These are phyloP conservation scores for Evernia prunastri DNA, from an alignment of 495 filamentous ascomycete genomes.

Conservation along the genomic window DNA sequence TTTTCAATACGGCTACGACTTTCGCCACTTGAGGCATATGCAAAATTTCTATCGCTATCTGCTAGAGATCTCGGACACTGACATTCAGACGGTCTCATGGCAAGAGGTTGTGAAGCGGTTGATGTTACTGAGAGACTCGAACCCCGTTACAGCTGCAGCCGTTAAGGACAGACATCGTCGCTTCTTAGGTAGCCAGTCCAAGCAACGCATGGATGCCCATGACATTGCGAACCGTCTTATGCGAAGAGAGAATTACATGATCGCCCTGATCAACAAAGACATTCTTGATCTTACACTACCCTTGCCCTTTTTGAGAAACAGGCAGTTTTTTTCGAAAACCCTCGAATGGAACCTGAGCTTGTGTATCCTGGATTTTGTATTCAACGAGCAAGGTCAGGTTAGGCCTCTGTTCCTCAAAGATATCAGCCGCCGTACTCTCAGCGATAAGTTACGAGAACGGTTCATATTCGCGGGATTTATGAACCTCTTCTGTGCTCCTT, in stretches of 20 bases:
- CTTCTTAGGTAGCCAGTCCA: constrained; percentile 77
- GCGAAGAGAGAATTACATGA: constrained; percentile 93
- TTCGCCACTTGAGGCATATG: constrained; percentile 67
- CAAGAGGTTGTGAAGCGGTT: constrained; percentile 85
- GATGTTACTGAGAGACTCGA: constrained; percentile 80
- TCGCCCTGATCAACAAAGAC: constrained; percentile 95
- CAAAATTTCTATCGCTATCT: constrained; percentile 87
- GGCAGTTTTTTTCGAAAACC: constrained; percentile 72
- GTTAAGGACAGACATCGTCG: constrained; percentile 54
- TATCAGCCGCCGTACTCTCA: constrained; percentile 69
- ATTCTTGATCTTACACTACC: constrained; percentile 80
- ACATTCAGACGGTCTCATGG: constrained; percentile 96
- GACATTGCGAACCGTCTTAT: constrained; percentile 96
- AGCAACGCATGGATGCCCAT: constrained; percentile 91
- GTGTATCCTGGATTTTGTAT: constrained; percentile 88
- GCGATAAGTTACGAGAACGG: constrained; percentile 63
- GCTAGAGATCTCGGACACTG: constrained; percentile 77
- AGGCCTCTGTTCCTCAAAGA: constrained; percentile 76
- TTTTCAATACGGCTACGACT: constrained; percentile 66
- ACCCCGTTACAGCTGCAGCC: constrained; percentile 70
- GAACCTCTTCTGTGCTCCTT: constrained; percentile 78
- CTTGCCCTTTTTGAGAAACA: constrained; percentile 71
- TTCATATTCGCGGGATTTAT: constrained; percentile 78
- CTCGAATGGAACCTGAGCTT: constrained; percentile 84
- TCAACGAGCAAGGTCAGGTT: constrained; percentile 79